Conservation (phyloP, 805 yeast genomes). For the Wilhelminamyces savonicus region DNA sequence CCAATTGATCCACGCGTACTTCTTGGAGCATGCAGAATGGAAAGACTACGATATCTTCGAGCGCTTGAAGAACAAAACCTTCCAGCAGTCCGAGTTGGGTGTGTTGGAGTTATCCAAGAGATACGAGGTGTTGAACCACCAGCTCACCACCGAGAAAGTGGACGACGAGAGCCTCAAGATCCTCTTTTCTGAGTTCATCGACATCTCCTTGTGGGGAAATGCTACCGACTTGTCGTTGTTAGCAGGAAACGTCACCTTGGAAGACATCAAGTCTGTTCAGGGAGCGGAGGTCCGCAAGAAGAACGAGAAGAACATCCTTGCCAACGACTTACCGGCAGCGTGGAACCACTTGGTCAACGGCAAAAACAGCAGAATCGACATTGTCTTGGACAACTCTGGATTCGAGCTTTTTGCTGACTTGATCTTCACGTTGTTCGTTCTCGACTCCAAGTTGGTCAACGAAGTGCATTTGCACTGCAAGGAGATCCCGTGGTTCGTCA, state of each 20-base stretch:
- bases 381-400: conserved; percentile 90
- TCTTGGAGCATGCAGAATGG: too few relatives aligned
- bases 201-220: conserved; percentile 95
- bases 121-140: conserved; percentile 32
- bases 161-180: conserved; percentile 42
- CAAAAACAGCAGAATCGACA: conserved; percentile 53
- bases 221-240: conserved; percentile 91
- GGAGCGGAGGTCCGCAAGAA: conserved; percentile 82
- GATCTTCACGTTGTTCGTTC: conserved; percentile 41
- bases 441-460: conserved; percentile 63
- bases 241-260: conserved; percentile 75
- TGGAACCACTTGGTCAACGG: conserved; percentile 46
- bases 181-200: conserved; percentile 76
- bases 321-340: conserved; percentile 65
- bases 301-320: conserved; percentile 71
- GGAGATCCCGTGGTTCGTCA: conserved; percentile 94
- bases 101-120: conserved; percentile 76
- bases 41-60: conserved; percentile 67
- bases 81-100: conserved; percentile 67
- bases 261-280: conserved; percentile 86
- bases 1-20: conserved; percentile 46
- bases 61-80: conserved; percentile 64
- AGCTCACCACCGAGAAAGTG: conserved; percentile 9
- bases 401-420: conserved; percentile 91
- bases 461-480: conserved; percentile 80